Evolutionary conservation across 768 basidiomycete species (phyloP).

Genomic region (Suillus clintonianus): DNA sequence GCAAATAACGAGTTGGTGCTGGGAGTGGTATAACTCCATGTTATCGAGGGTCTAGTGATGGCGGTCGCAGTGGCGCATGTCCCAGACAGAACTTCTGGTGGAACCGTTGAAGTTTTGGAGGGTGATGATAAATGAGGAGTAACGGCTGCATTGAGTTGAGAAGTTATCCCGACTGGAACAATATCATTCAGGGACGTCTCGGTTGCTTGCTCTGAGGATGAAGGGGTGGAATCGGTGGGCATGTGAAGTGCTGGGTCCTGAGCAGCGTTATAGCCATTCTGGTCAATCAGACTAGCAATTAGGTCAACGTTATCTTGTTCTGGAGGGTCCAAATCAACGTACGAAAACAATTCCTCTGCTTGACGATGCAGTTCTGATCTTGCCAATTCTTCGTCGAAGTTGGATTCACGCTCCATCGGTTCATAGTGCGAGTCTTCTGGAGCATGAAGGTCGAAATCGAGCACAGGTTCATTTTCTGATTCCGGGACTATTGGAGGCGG

Average conservation of each 20-base stretch:
- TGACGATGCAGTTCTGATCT: conserved; percentile 1
- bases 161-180: neutral
- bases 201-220: neutral
- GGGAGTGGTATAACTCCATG: neutral
- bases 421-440: neutral
- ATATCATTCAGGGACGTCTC: neutral
- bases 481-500: neutral
- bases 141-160: neutral
- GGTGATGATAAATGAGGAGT: too few species aligned
- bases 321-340: neutral
- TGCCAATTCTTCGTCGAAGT: neutral
- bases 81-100: neutral
- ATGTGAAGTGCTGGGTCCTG: neutral
- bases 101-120: neutral
- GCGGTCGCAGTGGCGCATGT: neutral
- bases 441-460: neutral
- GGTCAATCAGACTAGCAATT: neutral
- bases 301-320: neutral
- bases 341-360: neutral
- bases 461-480: neutral
- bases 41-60: neutral
- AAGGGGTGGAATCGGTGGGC: neutral
- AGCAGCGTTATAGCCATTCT: neutral
- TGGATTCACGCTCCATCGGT: neutral
- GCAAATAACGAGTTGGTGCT: neutral